phyloP scores from a whole-genome alignment of 1,284 basidiomycete genomes.

The Xerocomus amazonicus region DNA sequence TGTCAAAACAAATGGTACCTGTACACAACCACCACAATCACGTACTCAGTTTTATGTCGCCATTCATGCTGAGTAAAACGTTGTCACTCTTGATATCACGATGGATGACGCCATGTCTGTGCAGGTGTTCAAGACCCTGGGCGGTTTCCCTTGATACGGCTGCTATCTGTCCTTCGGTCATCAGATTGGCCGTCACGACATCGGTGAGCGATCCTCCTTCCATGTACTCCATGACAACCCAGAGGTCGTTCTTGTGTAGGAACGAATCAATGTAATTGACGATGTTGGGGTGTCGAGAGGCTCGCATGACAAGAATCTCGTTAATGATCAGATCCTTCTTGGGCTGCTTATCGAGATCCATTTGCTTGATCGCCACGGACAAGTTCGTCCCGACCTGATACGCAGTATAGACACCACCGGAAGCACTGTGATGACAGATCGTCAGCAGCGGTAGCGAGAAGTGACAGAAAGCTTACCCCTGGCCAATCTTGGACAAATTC shows the following conservation, averaged over 20 bases:
- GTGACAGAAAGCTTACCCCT: conserved; percentile 65
- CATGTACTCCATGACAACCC: conserved; percentile 99
- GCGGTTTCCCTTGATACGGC: conserved; percentile 89
- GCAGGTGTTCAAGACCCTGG: conserved; percentile 89
- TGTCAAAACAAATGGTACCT: conserved; percentile 3
- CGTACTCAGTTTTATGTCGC: conserved; percentile 96
- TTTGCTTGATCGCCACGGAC: conserved; percentile 98
- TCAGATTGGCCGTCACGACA: conserved; percentile 94
- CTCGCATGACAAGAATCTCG: conserved; percentile 98
- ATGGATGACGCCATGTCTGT: conserved; percentile 94
- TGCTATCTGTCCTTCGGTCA: conserved; percentile 94
- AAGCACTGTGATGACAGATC: conserved; percentile 57
- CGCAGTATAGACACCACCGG: conserved; percentile 97
- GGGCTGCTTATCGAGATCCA: conserved; percentile 99
- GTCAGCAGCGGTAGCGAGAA: background rate
- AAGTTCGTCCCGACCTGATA: conserved; percentile 93
- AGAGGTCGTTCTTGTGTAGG: conserved; percentile 94
- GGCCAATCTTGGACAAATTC: conserved; percentile 94
- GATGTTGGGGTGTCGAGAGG: conserved; percentile 94
- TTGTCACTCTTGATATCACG: conserved; percentile 99
- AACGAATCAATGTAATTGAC: conserved; percentile 99
- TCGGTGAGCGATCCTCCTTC: conserved; percentile 92
- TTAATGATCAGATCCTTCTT: conserved; percentile 99
- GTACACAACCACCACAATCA: conserved; percentile 22
- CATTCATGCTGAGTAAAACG: conserved; percentile 86